Percentiles rank a stretch among this genome's conserved stretches.
These are phyloP conservation scores for Heterobasidion annosum DNA, from an alignment of 1,284 basidiomycete genomes.

Conservation along the genomic window DNA sequence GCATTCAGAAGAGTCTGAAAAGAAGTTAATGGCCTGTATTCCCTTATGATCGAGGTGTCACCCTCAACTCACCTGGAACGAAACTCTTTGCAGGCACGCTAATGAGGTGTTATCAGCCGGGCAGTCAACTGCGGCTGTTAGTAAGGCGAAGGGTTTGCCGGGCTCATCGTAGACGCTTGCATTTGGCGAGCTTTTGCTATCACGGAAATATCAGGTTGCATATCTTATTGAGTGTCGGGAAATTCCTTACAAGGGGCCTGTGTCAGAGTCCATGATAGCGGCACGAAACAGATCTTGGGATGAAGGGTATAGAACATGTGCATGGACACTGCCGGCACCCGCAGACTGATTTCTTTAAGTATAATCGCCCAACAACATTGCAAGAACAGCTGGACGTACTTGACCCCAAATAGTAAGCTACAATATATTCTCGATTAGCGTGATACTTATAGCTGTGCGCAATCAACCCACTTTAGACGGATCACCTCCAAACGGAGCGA, in stretches of 20 bases:
- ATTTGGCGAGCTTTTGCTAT: conserved; percentile 45
- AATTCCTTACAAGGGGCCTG: conserved; percentile 41
- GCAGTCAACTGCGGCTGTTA: conserved; percentile 35
- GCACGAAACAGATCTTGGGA: conserved; percentile 36
- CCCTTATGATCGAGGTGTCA: neutral
- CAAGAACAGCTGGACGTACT: conserved; percentile 19
- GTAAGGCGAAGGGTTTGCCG: conserved; percentile 42
- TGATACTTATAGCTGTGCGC: too few relatives aligned
- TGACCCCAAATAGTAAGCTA: conserved; percentile 58
- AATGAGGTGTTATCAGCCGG: conserved; percentile 30
- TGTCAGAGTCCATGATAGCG: conserved; percentile 43
- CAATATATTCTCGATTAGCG: neutral
- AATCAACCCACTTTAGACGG: conserved; percentile 32
- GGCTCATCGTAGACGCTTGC: conserved; percentile 44
- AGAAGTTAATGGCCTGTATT: conserved; percentile 22
- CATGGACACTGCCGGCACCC: conserved; percentile 43
- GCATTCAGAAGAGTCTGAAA: conserved; percentile 25
- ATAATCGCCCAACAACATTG: neutral
- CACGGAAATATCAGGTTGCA: neutral
- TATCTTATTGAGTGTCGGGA: too few relatives aligned
- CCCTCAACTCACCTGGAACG: neutral
- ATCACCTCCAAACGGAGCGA: conserved; percentile 58
- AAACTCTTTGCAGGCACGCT: conserved; percentile 29
- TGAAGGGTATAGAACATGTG: conserved; percentile 38
- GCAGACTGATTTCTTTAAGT: conserved; percentile 31